These are phyloP conservation scores for Lactifluus echinatus DNA, from an alignment of 768 basidiomycete species.

Conservation along the genomic window DNA sequence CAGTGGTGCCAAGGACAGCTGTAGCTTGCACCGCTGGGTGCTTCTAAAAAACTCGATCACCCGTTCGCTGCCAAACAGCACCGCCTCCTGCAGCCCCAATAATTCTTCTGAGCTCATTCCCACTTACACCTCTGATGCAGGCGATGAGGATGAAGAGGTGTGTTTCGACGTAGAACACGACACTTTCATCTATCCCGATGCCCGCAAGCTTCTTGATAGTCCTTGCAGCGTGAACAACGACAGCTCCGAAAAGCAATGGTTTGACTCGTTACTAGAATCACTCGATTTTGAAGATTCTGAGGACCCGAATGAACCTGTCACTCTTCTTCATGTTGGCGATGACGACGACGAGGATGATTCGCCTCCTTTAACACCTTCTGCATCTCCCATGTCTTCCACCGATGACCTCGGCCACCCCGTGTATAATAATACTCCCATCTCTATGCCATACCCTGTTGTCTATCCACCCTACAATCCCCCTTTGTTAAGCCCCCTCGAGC, in stretches of 20 bases:
- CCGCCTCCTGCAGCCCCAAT: constrained; percentile 26
- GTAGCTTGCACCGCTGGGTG: constrained; percentile 81
- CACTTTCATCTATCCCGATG: constrained; percentile 78
- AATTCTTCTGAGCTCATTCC: constrained; percentile 26
- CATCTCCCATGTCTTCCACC: constrained; percentile 68
- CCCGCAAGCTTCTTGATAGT: constrained; percentile 42
- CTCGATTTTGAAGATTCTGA: constrained; percentile 66
- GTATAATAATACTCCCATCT: constrained; percentile 40
- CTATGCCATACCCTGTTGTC: constrained; percentile 51
- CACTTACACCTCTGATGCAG: constrained; percentile 33
- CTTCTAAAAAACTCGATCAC: constrained; percentile 78
- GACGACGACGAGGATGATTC: constrained; percentile 66
- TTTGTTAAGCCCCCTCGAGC: constrained; percentile 42
- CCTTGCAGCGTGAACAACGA: constrained; percentile 28
- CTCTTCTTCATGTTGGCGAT: constrained; percentile 47
- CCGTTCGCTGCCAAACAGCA: constrained; percentile 39
- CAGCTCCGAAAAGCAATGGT: constrained; percentile 69
- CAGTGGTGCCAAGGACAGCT: constrained; percentile 47
- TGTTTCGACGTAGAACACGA: constrained; percentile 41
- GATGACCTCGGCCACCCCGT: constrained; percentile 58
- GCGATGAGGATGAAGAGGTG: constrained; percentile 43
- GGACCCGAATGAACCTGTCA: constrained; percentile 36
- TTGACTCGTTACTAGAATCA: constrained; percentile 70
- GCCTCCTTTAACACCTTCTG: constrained; percentile 46
- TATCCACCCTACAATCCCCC: constrained; percentile 58